Evolutionary conservation across 1,139 yeast species (phyloP).

Genomic region (Eremothecium cymbalariae): DNA sequence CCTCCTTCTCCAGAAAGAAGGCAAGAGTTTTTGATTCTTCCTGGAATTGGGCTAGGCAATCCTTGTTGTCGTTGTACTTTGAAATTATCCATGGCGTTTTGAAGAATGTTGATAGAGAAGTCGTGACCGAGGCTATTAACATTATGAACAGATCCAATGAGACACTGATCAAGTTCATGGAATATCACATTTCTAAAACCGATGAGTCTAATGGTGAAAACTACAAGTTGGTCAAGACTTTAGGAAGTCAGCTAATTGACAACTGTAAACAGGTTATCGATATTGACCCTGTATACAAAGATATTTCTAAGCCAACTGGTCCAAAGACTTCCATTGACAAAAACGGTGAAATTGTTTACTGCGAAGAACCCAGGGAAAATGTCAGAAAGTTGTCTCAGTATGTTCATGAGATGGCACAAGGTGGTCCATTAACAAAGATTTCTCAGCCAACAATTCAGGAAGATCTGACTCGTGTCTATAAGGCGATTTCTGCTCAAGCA

Average conservation of each 20-base stretch:
- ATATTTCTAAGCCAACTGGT: conserved; percentile 88
- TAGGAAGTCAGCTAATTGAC: conserved; percentile 90
- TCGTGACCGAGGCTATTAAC: conserved; percentile 91
- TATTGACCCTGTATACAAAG: conserved; percentile 87
- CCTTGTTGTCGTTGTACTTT: conserved; percentile 84
- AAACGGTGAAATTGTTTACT: conserved; percentile 78
- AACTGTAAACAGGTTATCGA: conserved; percentile 85
- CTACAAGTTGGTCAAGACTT: conserved; percentile 77
- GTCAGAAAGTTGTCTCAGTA: conserved; percentile 94
- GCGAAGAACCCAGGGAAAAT: conserved; percentile 80
- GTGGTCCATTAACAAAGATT: conserved; percentile 70
- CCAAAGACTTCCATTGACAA: conserved; percentile 84
- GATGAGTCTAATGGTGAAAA: conserved; percentile 84
- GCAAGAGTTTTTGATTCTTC: conserved; percentile 95
- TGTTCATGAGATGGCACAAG: conserved; percentile 93
- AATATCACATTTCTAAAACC: conserved; percentile 89
- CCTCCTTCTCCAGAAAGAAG: conserved; percentile 83
- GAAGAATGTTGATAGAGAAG: conserved; percentile 82
- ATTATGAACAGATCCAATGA: conserved; percentile 97
- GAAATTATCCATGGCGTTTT: conserved; percentile 93
- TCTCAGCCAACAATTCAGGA: conserved; percentile 67
- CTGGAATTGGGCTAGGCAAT: conserved; percentile 99
- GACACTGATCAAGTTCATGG: conserved; percentile 90
- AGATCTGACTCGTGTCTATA: conserved; percentile 77
- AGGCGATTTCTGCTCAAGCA: conserved; percentile 66